Base-by-base conservation (phyloP, 2,329 filamentous ascomycete genomes). In the Cryphonectria parasitica region DNA sequence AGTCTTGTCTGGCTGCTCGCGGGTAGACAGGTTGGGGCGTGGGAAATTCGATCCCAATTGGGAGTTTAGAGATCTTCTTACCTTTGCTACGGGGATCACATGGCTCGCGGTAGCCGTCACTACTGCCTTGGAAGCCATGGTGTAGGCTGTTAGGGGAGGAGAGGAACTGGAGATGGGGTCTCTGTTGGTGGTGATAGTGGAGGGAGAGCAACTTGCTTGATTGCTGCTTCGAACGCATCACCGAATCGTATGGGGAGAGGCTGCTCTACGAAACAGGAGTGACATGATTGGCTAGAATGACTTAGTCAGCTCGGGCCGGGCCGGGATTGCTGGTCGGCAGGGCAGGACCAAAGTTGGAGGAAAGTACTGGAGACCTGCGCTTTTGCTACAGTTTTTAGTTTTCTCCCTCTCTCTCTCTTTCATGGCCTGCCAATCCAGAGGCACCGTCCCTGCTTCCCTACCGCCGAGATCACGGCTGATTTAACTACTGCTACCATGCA, bases 51-150 rank as follows among this genome's bases (percentile, higher is more conserved):
- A 31, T 17, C 15, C 25, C 31, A 11, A 60, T 60, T 34, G 73
- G 73, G 74, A 73, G 66, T 70, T 73, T 67, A 67, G 62, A 43
- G 65, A n/a, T 31, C 15, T 64, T 75, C 82, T 75, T 83, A 91
- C 90, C 84, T 90, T 87, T 75, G 83, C 82, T 75, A 92, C 83
- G 77, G 83, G 83, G 70, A 90, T 80, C 71, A 87, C 83, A 75
- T 84, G 83, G 74, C 85, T 84, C 70, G 83, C 85, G 76, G 84
- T 84, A 76, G 84, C 84, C 79, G 89, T 89, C 69, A 84, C 84
- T 77, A 82, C 86, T 78, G 83, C 87, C 82, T 90, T 89, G 75
- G 87, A 87, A 76, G 87, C 88, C 89, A 91, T 91, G 73, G 76
- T 84, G 81, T 77, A 80, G 77, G 75, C 67, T 77, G 72, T 76